Conservation (phyloP, 352 stramenopile species). For the Phytophthora sansomeana region DNA sequence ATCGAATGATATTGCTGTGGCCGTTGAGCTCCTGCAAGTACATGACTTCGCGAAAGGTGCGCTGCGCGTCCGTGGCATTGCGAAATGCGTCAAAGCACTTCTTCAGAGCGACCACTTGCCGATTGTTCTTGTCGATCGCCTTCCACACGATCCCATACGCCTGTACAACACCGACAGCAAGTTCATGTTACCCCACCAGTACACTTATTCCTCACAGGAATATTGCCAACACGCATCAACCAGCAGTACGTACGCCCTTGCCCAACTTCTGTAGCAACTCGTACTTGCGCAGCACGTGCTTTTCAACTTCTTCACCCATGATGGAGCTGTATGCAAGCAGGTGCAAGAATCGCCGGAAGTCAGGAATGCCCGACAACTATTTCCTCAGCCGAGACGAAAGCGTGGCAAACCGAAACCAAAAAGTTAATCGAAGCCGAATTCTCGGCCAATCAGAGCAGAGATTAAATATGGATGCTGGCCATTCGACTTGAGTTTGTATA, state of each 20-base stretch:
- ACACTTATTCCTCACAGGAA: conserved; percentile 4
- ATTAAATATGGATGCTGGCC: no score
- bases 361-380: conserved; percentile 5
- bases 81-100: conserved; percentile 98
- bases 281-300: conserved; percentile 94
- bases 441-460: no score
- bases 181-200: not conserved
- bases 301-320: conserved; percentile 95
- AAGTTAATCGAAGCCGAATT: no score
- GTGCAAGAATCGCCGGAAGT: conserved; percentile 16
- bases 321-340: not conserved
- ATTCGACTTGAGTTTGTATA: no score
- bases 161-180: conserved; percentile 40
- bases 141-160: conserved; percentile 98
- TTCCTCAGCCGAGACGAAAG: conserved; percentile 1
- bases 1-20: conserved; percentile 95
- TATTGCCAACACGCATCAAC: not conserved
- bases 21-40: conserved; percentile 94
- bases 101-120: conserved; percentile 94
- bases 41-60: conserved; percentile 97
- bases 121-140: conserved; percentile 93
- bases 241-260: conserved; percentile 82
- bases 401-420: not conserved
- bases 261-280: conserved; percentile 94
- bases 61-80: conserved; percentile 95